Percentiles rank a stretch among this genome's conserved stretches.
Conservation (phyloP, 345 rosid genomes). For the Psidium friedrichsthalianum region DNA sequence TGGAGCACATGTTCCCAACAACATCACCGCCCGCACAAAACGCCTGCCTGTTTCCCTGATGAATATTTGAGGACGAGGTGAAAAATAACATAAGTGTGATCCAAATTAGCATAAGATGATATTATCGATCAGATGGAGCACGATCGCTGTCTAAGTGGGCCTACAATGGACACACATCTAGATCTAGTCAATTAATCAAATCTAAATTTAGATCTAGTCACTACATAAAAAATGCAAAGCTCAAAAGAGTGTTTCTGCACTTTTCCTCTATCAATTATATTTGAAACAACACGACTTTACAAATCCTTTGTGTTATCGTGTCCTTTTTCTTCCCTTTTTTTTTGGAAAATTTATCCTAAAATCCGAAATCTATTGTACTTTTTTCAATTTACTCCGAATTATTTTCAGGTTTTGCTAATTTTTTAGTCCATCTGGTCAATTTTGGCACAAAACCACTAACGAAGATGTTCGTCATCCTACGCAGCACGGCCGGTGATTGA, state of each 20-base stretch:
- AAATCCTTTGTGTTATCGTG: neutral
- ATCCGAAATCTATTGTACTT: too few species aligned
- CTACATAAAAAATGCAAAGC: neutral
- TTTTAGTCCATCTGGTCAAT: too few species aligned
- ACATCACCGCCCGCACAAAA: neutral
- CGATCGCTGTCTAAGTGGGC: too few species aligned
- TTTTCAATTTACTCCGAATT: too few species aligned
- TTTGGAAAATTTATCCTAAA: too few species aligned
- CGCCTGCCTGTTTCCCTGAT: neutral
- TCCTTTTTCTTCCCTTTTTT: too few species aligned
- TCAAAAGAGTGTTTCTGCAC: neutral
- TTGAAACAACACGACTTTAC: neutral
- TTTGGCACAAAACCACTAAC: too few species aligned
- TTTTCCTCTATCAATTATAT: neutral
- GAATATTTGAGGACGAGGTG: neutral
- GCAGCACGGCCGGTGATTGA: too few species aligned
- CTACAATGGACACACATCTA: neutral
- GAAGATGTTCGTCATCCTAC: too few species aligned
- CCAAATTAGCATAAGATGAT: too few species aligned
- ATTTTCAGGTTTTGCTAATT: too few species aligned
- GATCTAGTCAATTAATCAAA: neutral
- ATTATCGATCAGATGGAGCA: too few species aligned
- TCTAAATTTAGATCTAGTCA: neutral
- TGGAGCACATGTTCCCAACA: neutral
- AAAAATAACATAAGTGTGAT: neutral